Percentiles rank a stretch among this genome's conserved stretches.
Conservation (phyloP, 345 rosid genomes). For the Luvunga scandens region DNA sequence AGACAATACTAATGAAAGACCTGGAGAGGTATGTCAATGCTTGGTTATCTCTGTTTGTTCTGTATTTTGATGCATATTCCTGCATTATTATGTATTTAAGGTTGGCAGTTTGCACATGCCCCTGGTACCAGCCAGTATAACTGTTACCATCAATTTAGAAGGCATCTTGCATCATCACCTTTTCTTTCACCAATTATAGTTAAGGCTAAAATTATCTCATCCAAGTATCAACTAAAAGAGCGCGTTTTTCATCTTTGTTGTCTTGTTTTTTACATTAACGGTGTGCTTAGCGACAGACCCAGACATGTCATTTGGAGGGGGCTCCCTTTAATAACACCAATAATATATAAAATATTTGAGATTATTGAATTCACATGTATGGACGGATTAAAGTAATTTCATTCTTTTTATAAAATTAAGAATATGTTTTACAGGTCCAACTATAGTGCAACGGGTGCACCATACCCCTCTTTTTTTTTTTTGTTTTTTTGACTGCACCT, state of each 20-base stretch:
- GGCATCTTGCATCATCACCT: neutral
- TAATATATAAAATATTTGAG: no score
- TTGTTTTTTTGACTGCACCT: no score
- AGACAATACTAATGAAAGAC: constrained; percentile 27
- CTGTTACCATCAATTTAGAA: neutral
- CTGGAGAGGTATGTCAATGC: constrained; percentile 41
- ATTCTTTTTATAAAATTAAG: no score
- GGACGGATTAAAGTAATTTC: no score
- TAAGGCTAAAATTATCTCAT: neutral
- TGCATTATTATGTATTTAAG: neutral
- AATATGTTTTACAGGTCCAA: no score
- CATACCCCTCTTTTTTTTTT: no score
- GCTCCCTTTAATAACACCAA: no score
- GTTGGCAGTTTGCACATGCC: neutral
- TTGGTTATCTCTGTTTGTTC: constrained; percentile 3
- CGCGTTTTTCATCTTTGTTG: neutral
- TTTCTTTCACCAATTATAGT: neutral
- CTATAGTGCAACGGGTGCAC: no score
- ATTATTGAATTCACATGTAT: no score
- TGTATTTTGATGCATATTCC: neutral
- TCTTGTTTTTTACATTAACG: neutral
- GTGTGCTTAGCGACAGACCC: neutral
- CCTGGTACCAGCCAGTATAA: neutral
- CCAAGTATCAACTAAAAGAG: neutral
- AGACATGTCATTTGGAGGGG: no score